phyloP scores from a whole-genome alignment of 305 asterid species.

The Fraxinus floribunda region DNA sequence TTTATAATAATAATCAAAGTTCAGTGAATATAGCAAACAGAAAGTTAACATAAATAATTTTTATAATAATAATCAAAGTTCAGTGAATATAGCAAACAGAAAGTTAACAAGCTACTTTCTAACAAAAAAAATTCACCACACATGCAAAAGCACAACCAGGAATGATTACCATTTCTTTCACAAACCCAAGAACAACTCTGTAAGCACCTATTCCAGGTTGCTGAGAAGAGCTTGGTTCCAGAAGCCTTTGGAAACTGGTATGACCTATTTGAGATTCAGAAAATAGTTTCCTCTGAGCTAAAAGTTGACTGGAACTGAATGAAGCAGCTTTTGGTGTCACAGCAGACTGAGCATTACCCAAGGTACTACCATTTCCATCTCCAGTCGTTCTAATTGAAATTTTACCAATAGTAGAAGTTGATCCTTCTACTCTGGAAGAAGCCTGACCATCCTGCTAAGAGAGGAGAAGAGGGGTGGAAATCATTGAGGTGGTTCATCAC shows the following conservation, averaged over 20 bases:
- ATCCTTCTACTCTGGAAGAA: constrained; percentile 32
- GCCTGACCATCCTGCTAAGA: constrained; percentile 53
- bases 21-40: background rate
- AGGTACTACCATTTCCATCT: constrained; percentile 43
- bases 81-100: background rate
- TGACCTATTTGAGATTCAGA: constrained; percentile 83
- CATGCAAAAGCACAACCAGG: background rate
- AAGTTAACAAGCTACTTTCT: background rate
- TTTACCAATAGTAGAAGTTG: constrained; percentile 26
- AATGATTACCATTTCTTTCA: constrained; percentile 72
- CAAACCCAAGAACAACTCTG: constrained; percentile 85
- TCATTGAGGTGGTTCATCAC: constrained; percentile 1
- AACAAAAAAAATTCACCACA: background rate
- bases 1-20: too few species aligned
- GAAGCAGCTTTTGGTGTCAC: constrained; percentile 53
- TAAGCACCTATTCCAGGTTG: constrained; percentile 90
- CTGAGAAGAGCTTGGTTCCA: constrained; percentile 85
- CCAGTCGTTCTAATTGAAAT: constrained; percentile 38
- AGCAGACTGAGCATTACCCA: constrained; percentile 44
- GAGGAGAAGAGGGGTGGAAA: constrained; percentile 1
- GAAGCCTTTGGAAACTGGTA: constrained; percentile 81
- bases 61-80: background rate
- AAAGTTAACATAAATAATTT: background rate
- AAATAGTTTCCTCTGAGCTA: constrained; percentile 72
- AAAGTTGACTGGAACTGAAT: constrained; percentile 52